These are phyloP conservation scores for Didymellaceae sp. DNA, from an alignment of 2,329 filamentous ascomycete genomes.

Conservation along the genomic window DNA sequence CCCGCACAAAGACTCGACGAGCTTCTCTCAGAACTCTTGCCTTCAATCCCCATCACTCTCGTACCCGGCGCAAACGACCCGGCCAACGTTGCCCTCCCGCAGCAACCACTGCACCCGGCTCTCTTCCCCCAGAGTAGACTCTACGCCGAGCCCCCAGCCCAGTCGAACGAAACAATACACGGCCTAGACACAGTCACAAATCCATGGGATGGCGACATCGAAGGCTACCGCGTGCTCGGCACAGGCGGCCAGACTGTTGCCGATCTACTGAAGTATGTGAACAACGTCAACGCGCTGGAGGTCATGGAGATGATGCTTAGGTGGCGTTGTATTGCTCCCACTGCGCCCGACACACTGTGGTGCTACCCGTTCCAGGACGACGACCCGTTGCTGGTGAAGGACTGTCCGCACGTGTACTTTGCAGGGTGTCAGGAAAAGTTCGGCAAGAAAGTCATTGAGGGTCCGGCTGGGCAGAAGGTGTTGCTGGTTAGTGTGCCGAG, in stretches of 20 bases:
- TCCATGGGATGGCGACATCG: conserved; percentile 88
- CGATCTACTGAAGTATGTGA: conserved; percentile 91
- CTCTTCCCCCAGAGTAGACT: conserved; percentile 81
- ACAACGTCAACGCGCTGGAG: conserved; percentile 75
- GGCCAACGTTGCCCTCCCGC: conserved; percentile 86
- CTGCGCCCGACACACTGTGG: conserved; percentile 94
- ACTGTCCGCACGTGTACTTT: conserved; percentile 90
- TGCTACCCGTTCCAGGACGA: conserved; percentile 95
- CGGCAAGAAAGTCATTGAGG: conserved; percentile 71
- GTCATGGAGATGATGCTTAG: conserved; percentile 95
- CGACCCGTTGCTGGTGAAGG: conserved; percentile 85
- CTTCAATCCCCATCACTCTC: conserved; percentile 85
- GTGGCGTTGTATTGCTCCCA: conserved; percentile 91
- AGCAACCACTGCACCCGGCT: conserved; percentile 90
- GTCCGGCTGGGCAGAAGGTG: conserved; percentile 71
- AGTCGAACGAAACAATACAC: conserved; percentile 55
- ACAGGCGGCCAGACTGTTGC: conserved; percentile 92
- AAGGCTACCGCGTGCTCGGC: conserved; percentile 86
- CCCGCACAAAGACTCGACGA: conserved; percentile 84
- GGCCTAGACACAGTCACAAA: conserved; percentile 94
- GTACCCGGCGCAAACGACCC: conserved; percentile 86
- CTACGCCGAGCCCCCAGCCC: conserved; percentile 64
- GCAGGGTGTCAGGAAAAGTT: conserved; percentile 84
- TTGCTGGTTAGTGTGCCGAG: conserved; percentile 82
- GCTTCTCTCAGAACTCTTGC: conserved; percentile 81